Evolutionary conservation across 2,329 filamentous ascomycete species (phyloP).

Genomic region (Helotiales sp.): DNA sequence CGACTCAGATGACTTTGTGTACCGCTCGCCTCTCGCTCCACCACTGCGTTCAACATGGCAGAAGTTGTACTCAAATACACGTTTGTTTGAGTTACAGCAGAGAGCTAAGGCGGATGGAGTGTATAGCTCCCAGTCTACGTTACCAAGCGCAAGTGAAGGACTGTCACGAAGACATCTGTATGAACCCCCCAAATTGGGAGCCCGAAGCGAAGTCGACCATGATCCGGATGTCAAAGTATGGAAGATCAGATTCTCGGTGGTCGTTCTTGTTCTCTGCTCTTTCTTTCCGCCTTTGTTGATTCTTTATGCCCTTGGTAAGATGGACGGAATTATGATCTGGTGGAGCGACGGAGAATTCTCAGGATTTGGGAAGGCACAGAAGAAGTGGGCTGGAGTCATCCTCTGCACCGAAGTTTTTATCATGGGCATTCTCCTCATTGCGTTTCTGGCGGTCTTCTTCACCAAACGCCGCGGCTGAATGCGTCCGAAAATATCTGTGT

Average conservation of each 20-base stretch:
- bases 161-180: slow-evolving; percentile 21
- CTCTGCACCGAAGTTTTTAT: slow-evolving; percentile 27
- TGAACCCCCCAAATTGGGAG: background rate
- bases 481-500: background rate
- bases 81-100: slow-evolving; percentile 26
- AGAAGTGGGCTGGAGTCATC: slow-evolving; percentile 33
- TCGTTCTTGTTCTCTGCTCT: slow-evolving; percentile 34
- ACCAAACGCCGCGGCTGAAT: background rate
- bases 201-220: slow-evolving; percentile 11
- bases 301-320: slow-evolving; percentile 34
- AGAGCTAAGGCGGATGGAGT: slow-evolving; percentile 33
- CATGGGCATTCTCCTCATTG: slow-evolving; percentile 30
- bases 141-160: slow-evolving; percentile 9
- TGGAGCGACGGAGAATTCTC: slow-evolving; percentile 35
- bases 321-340: slow-evolving; percentile 38
- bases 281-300: slow-evolving; percentile 40
- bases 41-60: slow-evolving; percentile 36
- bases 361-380: slow-evolving; percentile 34
- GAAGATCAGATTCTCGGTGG: slow-evolving; percentile 32
- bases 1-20: slow-evolving; percentile 33
- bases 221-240: background rate
- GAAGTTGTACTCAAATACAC: slow-evolving; percentile 35
- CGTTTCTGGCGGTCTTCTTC: slow-evolving; percentile 31
- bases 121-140: slow-evolving; percentile 1
- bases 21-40: slow-evolving; percentile 40